These are phyloP conservation scores for Cocos nucifera DNA, from an alignment of 176 grass and related monocot species.

Conservation along the genomic window DNA sequence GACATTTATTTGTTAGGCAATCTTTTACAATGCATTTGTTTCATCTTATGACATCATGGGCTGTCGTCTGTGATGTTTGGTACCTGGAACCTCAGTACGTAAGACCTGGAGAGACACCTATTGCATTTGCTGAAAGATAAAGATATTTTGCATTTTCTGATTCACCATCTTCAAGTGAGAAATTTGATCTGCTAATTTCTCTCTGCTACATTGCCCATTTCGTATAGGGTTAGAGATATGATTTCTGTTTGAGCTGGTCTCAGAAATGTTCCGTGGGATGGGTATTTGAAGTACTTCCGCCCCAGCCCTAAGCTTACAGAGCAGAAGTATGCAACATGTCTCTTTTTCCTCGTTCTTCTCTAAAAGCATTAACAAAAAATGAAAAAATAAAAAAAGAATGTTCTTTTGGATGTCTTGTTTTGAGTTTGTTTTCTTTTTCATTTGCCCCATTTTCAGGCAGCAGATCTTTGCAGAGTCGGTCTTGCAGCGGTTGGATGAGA, in stretches of 20 bases:
- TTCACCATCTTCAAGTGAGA: neutral
- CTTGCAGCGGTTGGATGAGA: constrained; percentile 58
- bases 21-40: constrained; percentile 86
- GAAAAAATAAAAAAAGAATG: too few relatives aligned
- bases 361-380: too few relatives aligned
- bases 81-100: constrained; percentile 89
- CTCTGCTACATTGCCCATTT: constrained; percentile 3
- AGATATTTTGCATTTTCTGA: neutral
- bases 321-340: constrained; percentile 50
- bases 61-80: constrained; percentile 99
- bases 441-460: constrained; percentile 46
- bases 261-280: constrained; percentile 95
- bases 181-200: too few relatives aligned
- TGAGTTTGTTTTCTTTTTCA: too few relatives aligned
- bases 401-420: too few relatives aligned
- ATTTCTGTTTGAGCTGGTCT: constrained; percentile 89
- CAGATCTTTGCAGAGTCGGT: constrained; percentile 92
- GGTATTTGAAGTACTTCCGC: constrained; percentile 89
- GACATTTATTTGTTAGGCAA: constrained; percentile 43
- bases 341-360: neutral
- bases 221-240: constrained; percentile 86
- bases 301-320: constrained; percentile 89
- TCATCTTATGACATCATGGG: constrained; percentile 89
- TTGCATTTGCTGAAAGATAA: constrained; percentile 93
- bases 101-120: constrained; percentile 63